Base-by-base conservation (phyloP, 2,329 filamentous ascomycete species). In the Pseudovirgaria hyperparasitica region DNA sequence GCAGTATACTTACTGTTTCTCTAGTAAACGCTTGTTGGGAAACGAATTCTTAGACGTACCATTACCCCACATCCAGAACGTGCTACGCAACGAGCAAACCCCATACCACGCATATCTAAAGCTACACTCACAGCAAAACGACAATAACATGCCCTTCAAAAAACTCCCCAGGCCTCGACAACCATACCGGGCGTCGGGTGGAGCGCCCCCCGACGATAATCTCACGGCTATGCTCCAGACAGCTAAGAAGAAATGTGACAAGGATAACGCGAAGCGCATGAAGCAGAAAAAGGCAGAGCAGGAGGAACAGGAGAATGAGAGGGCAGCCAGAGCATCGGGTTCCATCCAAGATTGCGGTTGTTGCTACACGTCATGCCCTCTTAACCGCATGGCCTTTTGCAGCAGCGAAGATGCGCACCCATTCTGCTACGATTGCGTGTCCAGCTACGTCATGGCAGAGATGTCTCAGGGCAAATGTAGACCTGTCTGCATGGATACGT, bases 381-480 rank as follows among this genome's bases (percentile, higher is more conserved):
- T 72, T 23, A 80, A 81, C 38, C 66, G 73, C 25, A 72, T 82
- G 58, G 65, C 82, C 2, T 60, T 70, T 36, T 92, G 84, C 47
- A 54, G 71, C 26, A 72, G 65, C 10, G 59, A 66, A 0, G 40
- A 46, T 0, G 37, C 54, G 2, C 80, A 86, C 39, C 70, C 67
- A 44, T 86, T 87, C 49, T 92, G 84, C 48, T 60, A 62, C 24
- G 52, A 55, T 1, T 92, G 84, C 44, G 65, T 74, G 5, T 69
- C 60, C 30, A 65, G 52, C 13, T 73, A 73, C 34, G 77, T 82
- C 4, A 72, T 82, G 41, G 68, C 58, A 5, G 66, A 76, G 36
- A 65, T 92, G 27, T 82, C 81, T 2, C 57, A 72, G 13, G 68
- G 68, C n/a, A 75, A 71, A 35, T 78, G 80, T 45, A 59, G 72